phyloP scores from a whole-genome alignment of 2,329 filamentous ascomycete genomes.

The Exophiala xenobiotica region DNA sequence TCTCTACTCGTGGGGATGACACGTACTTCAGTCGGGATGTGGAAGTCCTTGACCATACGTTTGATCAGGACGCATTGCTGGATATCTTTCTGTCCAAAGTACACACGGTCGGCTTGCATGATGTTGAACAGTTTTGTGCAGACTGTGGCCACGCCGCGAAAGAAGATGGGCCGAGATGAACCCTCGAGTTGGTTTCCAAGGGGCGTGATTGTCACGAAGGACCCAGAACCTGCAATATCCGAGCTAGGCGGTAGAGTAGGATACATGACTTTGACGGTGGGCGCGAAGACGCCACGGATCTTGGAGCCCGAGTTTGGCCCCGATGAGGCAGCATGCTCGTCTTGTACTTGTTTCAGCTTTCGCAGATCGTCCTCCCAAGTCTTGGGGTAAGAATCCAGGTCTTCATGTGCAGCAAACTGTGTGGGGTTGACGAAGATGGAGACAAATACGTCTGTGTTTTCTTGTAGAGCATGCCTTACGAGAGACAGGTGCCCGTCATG shows the following conservation, averaged over 20 bases:
- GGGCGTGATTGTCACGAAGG: conserved; percentile 88
- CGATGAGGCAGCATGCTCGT: conserved; percentile 19
- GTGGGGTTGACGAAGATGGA: conserved; percentile 96
- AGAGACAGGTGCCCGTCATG: conserved; percentile 87
- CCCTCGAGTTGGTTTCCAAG: conserved; percentile 81
- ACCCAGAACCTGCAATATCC: conserved; percentile 73
- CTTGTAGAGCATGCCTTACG: conserved; percentile 76
- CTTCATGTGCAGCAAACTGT: conserved; percentile 87
- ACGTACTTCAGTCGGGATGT: conserved; percentile 71
- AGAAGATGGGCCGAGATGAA: conserved; percentile 84
- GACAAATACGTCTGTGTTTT: conserved; percentile 84
- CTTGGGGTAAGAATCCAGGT: conserved; percentile 82
- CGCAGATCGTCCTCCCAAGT: conserved; percentile 79
- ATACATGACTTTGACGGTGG: conserved; percentile 81
- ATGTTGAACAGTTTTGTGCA: conserved; percentile 94
- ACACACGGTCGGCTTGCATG: conserved; percentile 72
- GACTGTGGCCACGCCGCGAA: conserved; percentile 91
- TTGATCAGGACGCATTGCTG: conserved; percentile 92
- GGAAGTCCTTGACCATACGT: conserved; percentile 83
- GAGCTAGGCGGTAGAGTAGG: conserved; percentile 73
- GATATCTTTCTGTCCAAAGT: conserved; percentile 97
- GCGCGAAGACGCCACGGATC: conserved; percentile 82
- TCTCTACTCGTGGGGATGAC: conserved; percentile 76
- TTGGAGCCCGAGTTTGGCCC: conserved; percentile 56
- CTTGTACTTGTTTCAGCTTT: conserved; percentile 59